Evolutionary conservation across 23 red algal species (phyloP).

Genomic region (Gracilaria caudata): DNA sequence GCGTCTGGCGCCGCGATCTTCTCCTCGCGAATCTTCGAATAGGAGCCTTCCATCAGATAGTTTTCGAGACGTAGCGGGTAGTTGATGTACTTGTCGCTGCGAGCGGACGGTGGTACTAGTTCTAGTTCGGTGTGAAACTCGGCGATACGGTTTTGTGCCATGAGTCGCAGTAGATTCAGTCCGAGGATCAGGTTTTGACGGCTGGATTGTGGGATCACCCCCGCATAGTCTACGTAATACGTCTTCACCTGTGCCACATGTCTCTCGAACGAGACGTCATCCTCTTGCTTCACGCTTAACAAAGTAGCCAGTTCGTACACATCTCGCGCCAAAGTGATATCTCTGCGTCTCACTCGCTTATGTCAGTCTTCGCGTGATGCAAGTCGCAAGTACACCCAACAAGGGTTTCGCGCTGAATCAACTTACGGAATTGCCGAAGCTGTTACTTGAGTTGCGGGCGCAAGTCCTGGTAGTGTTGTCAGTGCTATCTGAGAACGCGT

Average conservation of each 20-base stretch:
- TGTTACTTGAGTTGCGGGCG: slow-evolving; percentile 37
- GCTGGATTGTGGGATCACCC: slow-evolving; percentile 52
- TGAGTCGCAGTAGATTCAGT: slow-evolving; percentile 87
- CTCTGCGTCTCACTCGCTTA: slow-evolving; percentile 38
- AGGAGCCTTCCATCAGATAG: slow-evolving; percentile 89
- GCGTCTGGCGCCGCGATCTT: slow-evolving; percentile 63
- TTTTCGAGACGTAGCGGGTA: slow-evolving; percentile 85
- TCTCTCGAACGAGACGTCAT: slow-evolving; percentile 84
- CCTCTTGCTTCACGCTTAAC: slow-evolving; percentile 64
- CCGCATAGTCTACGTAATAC: slow-evolving; percentile 81
- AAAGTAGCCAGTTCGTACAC: slow-evolving; percentile 73
- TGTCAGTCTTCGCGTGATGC: background rate
- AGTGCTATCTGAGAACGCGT: slow-evolving; percentile 59
- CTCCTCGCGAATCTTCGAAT: slow-evolving; percentile 77
- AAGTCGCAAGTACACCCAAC: background rate
- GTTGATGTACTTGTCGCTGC: slow-evolving; percentile 58
- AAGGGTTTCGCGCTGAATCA: background rate
- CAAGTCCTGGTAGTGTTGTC: slow-evolving; percentile 67
- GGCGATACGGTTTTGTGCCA: slow-evolving; percentile 94
- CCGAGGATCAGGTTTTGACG: slow-evolving; percentile 79
- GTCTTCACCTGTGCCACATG: slow-evolving; percentile 89
- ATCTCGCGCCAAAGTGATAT: slow-evolving; percentile 72
- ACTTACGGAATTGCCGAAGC: slow-evolving; percentile 34
- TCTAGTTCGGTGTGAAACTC: slow-evolving; percentile 98
- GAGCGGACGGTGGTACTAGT: slow-evolving; percentile 69